Conservation (phyloP, 306 rosid species). For the Acacia crassicarpa region DNA sequence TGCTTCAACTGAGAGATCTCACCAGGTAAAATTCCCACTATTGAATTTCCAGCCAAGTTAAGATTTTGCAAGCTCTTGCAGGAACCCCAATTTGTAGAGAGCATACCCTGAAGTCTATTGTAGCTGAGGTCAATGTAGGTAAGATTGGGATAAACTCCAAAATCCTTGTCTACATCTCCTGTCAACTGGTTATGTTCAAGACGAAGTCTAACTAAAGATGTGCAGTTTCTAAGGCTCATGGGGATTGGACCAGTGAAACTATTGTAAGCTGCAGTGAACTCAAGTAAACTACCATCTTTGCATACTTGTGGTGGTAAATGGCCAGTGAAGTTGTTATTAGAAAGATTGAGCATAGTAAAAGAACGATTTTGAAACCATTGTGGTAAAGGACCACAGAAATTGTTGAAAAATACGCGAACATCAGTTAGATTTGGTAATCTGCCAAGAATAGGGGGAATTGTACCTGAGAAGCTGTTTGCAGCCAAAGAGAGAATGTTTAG, state of each 20-base stretch:
- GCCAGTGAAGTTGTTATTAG: neutral
- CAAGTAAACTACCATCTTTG: neutral
- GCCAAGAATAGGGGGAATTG: neutral
- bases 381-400: neutral
- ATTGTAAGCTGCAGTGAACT: neutral
- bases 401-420: neutral
- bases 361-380: neutral
- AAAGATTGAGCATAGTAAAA: neutral
- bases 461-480: neutral
- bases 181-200: neutral
- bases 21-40: neutral
- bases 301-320: neutral
- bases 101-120: neutral
- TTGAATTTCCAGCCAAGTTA: neutral
- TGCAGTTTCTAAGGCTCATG: neutral
- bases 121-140: neutral
- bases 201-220: neutral
- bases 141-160: neutral
- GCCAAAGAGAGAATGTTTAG: neutral
- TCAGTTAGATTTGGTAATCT: neutral
- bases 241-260: neutral
- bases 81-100: neutral
- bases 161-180: neutral
- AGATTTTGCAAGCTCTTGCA: neutral
- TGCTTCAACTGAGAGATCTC: neutral